Evolutionary conservation across 192 early-diverging fungal species (phyloP).

Genomic region (Backusella mclennaniae): DNA sequence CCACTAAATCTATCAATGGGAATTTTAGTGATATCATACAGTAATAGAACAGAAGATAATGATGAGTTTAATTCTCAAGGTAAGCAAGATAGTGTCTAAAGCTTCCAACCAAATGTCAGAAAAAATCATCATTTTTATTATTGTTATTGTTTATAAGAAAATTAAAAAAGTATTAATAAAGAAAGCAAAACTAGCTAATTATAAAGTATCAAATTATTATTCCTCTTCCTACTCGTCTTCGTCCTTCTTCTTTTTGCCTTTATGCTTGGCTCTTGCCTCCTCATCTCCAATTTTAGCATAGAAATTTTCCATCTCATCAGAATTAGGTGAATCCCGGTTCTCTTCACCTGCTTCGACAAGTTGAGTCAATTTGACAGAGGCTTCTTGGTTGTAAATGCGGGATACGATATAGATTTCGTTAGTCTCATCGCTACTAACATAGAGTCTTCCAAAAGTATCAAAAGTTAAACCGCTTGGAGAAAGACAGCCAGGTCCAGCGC

Average conservation of each 20-base stretch:
- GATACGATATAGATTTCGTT: constrained; percentile 30
- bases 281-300: background rate
- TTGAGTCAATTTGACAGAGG: constrained; percentile 25
- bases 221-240: background rate
- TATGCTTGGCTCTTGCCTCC: background rate
- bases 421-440: constrained; percentile 22
- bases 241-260: background rate
- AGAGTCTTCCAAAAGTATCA: constrained; percentile 23
- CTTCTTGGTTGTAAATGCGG: constrained; percentile 23
- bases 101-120: background rate
- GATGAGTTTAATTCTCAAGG: too few species aligned
- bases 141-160: too few species aligned
- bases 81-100: too few species aligned
- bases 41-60: too few species aligned
- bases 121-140: background rate
- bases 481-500: constrained; percentile 13
- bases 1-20: too few species aligned
- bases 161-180: too few species aligned
- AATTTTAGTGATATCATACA: too few species aligned
- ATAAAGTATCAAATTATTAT: background rate
- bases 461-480: constrained; percentile 22
- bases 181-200: background rate
- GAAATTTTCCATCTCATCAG: constrained; percentile 11
- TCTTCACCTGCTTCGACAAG: constrained; percentile 1
- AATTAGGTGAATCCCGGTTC: constrained; percentile 6